phyloP scores from a whole-genome alignment of 495 filamentous ascomycete genomes.

The Aspergillus taichungensis region DNA sequence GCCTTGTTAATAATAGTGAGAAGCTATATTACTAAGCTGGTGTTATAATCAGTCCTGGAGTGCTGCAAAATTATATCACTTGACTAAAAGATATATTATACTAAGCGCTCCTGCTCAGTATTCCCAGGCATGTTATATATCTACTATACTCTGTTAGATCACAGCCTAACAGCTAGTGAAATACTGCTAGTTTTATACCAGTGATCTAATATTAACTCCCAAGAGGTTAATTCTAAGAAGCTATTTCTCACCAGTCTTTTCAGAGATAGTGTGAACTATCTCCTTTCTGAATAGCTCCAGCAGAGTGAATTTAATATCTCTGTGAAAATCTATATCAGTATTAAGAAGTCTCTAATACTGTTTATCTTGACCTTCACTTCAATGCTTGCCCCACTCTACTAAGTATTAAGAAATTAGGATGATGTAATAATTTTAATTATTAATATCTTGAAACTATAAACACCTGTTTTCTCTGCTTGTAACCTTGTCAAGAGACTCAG shows the following conservation, averaged over 20 bases:
- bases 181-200: conserved; percentile 25
- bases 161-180: neutral
- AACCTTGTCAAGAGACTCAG: conserved; percentile 11
- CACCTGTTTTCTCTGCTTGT: conserved; percentile 17
- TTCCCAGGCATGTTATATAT: no score
- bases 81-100: no score
- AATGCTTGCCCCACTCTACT: conserved; percentile 24
- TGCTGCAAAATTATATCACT: no score
- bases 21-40: no score
- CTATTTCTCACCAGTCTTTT: conserved; percentile 21
- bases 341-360: conserved; percentile 8
- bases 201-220: conserved; percentile 26
- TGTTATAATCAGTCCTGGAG: no score
- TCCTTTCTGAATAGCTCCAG: conserved; percentile 10
- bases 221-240: conserved; percentile 21
- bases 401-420: conserved; percentile 15
- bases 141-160: no score
- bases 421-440: conserved; percentile 22
- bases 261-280: neutral
- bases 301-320: conserved; percentile 10
- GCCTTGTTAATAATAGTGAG: no score
- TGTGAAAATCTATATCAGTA: conserved; percentile 19
- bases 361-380: conserved; percentile 26
- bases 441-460: conserved; percentile 18
- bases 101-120: no score